Conservation (phyloP, 2,329 filamentous ascomycete genomes). For the Coniochaeta pulveracea region DNA sequence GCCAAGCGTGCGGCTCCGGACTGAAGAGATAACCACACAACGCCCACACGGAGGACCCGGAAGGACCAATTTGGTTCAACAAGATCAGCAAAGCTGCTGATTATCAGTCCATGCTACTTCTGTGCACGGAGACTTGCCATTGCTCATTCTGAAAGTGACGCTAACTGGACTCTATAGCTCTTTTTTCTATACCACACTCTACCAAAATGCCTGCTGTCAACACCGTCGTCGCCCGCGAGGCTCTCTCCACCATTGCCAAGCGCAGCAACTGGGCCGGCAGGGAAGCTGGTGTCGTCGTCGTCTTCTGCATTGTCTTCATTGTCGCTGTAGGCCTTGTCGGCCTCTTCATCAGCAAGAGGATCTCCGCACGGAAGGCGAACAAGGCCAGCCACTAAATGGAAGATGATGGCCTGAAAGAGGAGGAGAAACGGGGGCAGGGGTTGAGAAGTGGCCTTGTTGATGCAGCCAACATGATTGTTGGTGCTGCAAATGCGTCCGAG, state of each 20-base stretch:
- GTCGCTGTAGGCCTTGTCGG: constrained; percentile 36
- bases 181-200: constrained; percentile 3
- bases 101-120: too few relatives aligned
- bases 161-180: too few relatives aligned
- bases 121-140: too few relatives aligned
- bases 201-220: constrained; percentile 24
- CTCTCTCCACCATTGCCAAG: constrained; percentile 32
- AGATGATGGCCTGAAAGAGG: too few relatives aligned
- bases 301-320: constrained; percentile 49
- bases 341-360: constrained; percentile 30
- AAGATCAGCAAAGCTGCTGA: neutral
- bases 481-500: too few relatives aligned
- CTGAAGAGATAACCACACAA: neutral
- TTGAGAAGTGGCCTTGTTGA: neutral
- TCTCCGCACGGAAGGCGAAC: constrained; percentile 17
- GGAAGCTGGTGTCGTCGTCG: constrained; percentile 49
- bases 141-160: too few relatives aligned
- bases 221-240: constrained; percentile 19
- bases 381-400: constrained; percentile 12
- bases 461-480: too few relatives aligned
- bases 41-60: too few relatives aligned
- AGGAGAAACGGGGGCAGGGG: neutral
- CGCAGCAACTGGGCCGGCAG: constrained; percentile 45
- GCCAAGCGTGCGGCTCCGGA: constrained; percentile 1
- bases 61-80: too few relatives aligned